Evolutionary conservation across 2,329 filamentous ascomycete genomes (phyloP).

Genomic region (Aspergillaceae sp.): DNA sequence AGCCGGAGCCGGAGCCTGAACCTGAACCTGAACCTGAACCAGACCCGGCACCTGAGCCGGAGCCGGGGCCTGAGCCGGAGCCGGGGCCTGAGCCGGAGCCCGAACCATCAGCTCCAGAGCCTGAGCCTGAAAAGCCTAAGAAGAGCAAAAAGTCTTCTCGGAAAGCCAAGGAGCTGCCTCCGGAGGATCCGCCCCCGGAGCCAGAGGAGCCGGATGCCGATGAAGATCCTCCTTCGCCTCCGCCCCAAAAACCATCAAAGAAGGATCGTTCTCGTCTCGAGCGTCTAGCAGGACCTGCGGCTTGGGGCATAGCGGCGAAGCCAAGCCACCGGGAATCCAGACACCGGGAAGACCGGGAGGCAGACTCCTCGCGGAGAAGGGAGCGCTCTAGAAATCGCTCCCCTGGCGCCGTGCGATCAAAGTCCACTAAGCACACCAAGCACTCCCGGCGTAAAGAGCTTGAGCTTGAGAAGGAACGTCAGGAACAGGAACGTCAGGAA

Average conservation of each 20-base stretch:
- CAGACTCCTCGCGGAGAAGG: slow-evolving; percentile 24
- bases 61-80: slow-evolving; percentile 11
- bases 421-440: slow-evolving; percentile 48
- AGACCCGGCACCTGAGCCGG: neutral
- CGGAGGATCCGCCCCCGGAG: slow-evolving; percentile 37
- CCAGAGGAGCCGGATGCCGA: slow-evolving; percentile 14
- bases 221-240: slow-evolving; percentile 36
- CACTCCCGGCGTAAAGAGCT: slow-evolving; percentile 52
- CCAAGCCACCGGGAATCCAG: slow-evolving; percentile 43
- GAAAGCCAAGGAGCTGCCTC: slow-evolving; percentile 38
- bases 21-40: slow-evolving; percentile 21
- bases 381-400: slow-evolving; percentile 25
- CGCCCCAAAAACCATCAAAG: slow-evolving; percentile 50
- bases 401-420: slow-evolving; percentile 45
- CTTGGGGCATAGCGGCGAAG: slow-evolving; percentile 28
- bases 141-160: slow-evolving; percentile 11
- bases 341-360: slow-evolving; percentile 24
- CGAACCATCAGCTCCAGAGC: slow-evolving; percentile 12
- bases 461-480: slow-evolving; percentile 34
- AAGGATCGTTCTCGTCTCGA: slow-evolving; percentile 72
- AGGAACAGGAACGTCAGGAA: slow-evolving; percentile 57
- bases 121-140: slow-evolving; percentile 13
- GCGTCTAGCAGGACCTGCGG: slow-evolving; percentile 51
- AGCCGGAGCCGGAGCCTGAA: neutral
- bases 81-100: slow-evolving; percentile 20